Conservation (phyloP, 139 green algal genomes). For the Edaphochlamys debaryana region DNA sequence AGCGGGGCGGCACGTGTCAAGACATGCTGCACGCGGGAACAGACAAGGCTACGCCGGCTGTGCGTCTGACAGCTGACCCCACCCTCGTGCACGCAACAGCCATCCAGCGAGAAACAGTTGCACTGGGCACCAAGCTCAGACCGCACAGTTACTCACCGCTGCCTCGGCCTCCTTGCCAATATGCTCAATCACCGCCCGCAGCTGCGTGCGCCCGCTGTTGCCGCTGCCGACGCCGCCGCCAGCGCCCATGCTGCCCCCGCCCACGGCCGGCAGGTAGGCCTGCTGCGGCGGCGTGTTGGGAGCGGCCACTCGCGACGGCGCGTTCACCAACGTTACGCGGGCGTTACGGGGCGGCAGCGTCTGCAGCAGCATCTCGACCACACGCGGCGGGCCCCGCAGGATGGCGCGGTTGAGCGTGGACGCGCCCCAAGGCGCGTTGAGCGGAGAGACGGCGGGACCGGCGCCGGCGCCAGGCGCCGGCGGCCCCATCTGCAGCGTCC, state of each 20-base stretch:
- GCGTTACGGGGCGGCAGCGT: not conserved
- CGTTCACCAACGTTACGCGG: not conserved
- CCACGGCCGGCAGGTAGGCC: not conserved
- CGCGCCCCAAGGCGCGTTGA: not conserved
- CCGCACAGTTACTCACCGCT: slow-evolving; percentile 10
- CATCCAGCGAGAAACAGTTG: too few species aligned
- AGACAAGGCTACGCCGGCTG: too few species aligned
- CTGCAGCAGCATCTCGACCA: not conserved
- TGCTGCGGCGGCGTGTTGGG: not conserved
- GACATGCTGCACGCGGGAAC: too few species aligned
- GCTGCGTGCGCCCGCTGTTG: not conserved
- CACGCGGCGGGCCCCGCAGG: not conserved
- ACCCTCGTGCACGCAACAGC: too few species aligned
- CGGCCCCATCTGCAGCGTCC: not conserved
- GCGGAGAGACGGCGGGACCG: not conserved
- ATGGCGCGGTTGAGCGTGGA: not conserved
- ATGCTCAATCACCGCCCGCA: slow-evolving; percentile 7
- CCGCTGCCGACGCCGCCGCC: not conserved
- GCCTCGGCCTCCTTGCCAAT: not conserved
- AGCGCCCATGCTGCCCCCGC: not conserved
- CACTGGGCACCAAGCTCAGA: too few species aligned
- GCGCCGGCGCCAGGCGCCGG: not conserved
- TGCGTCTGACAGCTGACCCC: too few species aligned
- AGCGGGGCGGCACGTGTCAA: too few species aligned
- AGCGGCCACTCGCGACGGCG: not conserved